Base-by-base conservation (phyloP, 805 yeast genomes). In the Metschnikowia gelsemii region DNA sequence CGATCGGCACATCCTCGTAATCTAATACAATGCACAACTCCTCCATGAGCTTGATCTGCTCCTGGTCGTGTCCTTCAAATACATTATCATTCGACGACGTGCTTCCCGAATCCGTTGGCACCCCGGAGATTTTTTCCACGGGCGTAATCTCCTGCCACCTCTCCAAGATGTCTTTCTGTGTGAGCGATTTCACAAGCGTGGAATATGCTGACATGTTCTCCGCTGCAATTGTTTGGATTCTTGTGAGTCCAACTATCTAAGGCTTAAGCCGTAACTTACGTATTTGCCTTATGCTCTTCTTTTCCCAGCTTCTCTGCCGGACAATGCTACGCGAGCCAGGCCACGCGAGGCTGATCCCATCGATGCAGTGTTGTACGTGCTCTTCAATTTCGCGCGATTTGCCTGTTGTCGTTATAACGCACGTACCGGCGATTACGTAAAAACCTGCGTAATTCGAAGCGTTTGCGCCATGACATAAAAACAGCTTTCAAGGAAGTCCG, bases 11-110 rank as follows among this genome's bases (percentile, higher is more conserved):
- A 63, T 93, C 99, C 55, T 89, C 66, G 72, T 84, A 82, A 62
- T 93, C 96, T 49, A 90, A 70, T 2, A 91, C 96, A 46, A 93
- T 89, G 66, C 99, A 93, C 49, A 90, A 81, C 64, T 93, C 99
- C 54, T 90, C 95, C 99, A 93, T 93, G 47, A 93, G 73, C 58
- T 80, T 79, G 63, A 93, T 88, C 66, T 93, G 99, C 62, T 91
- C 98, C 59, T 82, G 84, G 63, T 93, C 96, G 52, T 90, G 93
- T 5, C 96, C 97, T 4, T 70, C 72, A 50, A 90, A 86, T n/a
- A 87, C 66, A 8, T 63, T 72, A 13, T 59, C 57, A 5, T 44
- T 40, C 9, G 49, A 50, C n/a, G 54, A 40, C 14, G 32, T 31
- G n/a, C 39, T 40, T 20, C 47, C 46, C 17, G 54, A 35, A 6